These are phyloP conservation scores for Tuber melanosporum DNA, from an alignment of 495 filamentous ascomycete genomes.

Conservation along the genomic window DNA sequence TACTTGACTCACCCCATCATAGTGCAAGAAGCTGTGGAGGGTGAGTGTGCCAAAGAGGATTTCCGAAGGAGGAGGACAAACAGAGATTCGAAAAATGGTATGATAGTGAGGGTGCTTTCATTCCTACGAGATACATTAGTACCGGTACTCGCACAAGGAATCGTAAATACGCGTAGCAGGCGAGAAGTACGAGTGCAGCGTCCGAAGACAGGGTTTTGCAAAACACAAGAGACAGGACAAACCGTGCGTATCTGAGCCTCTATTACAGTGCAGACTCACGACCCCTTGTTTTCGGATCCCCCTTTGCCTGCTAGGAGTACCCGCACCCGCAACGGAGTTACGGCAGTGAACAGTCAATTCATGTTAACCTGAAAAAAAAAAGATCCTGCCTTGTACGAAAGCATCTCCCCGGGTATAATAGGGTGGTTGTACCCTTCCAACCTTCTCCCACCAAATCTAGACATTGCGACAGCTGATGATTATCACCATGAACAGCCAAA, in stretches of 20 bases:
- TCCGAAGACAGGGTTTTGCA: neutral
- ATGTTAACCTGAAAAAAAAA: neutral
- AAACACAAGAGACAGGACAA: neutral
- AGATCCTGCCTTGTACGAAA: neutral
- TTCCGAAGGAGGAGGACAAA: neutral
- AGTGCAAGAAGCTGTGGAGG: neutral
- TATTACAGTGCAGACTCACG: neutral
- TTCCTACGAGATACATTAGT: no score
- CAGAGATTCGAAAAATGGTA: neutral
- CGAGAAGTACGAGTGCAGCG: neutral
- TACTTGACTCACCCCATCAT: neutral
- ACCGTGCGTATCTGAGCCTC: neutral
- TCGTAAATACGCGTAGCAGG: neutral
- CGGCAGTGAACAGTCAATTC: neutral
- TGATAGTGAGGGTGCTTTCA: neutral
- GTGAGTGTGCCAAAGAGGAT: neutral
- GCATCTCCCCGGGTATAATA: neutral
- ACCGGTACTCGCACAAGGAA: no score
- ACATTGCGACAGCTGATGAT: neutral
- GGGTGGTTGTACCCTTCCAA: neutral
- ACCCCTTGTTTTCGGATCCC: neutral
- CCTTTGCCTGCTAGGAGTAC: neutral
- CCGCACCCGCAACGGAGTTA: neutral
- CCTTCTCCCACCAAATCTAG: neutral
- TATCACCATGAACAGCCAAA: neutral